Evolutionary conservation across 2,329 filamentous ascomycete species (phyloP), one percentile per base, ranked within the genome.

Genomic region (Aspergillus sp.): DNA sequence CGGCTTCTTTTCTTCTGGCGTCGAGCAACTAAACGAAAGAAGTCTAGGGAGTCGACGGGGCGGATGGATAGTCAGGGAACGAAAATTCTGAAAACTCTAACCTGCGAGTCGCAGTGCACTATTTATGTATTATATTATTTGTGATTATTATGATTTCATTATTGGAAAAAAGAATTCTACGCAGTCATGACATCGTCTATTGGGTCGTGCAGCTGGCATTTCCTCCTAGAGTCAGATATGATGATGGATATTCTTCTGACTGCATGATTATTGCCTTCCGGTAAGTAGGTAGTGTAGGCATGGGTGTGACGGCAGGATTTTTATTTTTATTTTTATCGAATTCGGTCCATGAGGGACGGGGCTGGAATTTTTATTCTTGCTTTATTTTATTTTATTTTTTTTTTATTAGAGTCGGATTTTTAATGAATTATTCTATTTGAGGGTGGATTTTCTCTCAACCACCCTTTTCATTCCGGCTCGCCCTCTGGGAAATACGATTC

Each of bases 31-130:
- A 38, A n/a, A 38, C 35, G 6, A 38, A 38, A n/a, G 35, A 38
- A 14, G 14, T 4, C 14, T 38, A 38, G 35, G 14, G 22, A 46
- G 24, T 30, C 16, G 17, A 51, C 43, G 47, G 33, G 45, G 24
- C 43, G 47, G 46, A 16, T 45, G 17, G 40, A 36, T 45, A 26
- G 50, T 48, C 45, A 36, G 38, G 33, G 26, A 49, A 43, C 46
- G 42, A 38, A 38, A 38, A 38, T 38, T 52, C 30, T 46, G 20
- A 40, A 51, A 51, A 51, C 49, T 51, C 49, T 51, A 51, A 51
- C 45, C 26, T 30, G 22, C 22, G 7, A 22, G 22, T 7, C 22
- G 22, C 22, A 22, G 22, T 22, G 22, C 1, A 22, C 22, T 22
- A 22, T 1, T 4, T 22, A 22, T 1, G 22, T 22, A 22, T 22